phyloP scores from a whole-genome alignment of 176 grass and related monocot species.

The Oryza meridionalis region DNA sequence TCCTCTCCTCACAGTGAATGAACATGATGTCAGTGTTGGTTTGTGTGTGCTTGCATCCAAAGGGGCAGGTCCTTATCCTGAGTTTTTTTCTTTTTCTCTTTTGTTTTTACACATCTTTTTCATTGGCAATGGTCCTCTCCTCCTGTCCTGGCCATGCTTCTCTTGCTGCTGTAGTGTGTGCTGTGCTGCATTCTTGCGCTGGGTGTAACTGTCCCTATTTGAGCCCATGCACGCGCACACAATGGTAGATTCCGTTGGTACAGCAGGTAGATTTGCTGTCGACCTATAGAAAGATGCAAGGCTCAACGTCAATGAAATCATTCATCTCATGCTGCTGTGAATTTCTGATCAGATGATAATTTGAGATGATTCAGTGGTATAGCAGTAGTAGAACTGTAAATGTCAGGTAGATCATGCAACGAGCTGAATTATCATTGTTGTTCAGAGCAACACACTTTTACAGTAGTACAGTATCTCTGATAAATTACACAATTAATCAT shows the following conservation, averaged over 20 bases:
- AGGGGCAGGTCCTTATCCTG: constrained; percentile 46
- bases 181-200: background rate
- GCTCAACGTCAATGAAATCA: background rate
- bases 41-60: constrained; percentile 59
- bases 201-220: constrained; percentile 1
- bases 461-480: background rate
- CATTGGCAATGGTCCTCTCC: constrained; percentile 24
- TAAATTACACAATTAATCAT: background rate
- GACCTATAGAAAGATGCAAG: constrained; percentile 1
- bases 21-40: constrained; percentile 48
- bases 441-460: background rate
- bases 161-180: too few relatives aligned
- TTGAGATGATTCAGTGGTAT: background rate
- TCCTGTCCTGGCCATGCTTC: background rate
- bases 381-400: too few relatives aligned
- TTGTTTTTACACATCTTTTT: constrained; percentile 21
- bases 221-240: constrained; percentile 5
- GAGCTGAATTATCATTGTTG: background rate
- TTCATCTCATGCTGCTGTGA: background rate
- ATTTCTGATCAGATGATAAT: background rate
- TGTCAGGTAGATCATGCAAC: background rate
- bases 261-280: constrained; percentile 38
- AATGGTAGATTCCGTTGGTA: constrained; percentile 30
- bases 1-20: background rate
- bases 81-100: background rate